Base-by-base conservation (phyloP, 2,329 filamentous ascomycete genomes). In the Sphaerulina populicola region DNA sequence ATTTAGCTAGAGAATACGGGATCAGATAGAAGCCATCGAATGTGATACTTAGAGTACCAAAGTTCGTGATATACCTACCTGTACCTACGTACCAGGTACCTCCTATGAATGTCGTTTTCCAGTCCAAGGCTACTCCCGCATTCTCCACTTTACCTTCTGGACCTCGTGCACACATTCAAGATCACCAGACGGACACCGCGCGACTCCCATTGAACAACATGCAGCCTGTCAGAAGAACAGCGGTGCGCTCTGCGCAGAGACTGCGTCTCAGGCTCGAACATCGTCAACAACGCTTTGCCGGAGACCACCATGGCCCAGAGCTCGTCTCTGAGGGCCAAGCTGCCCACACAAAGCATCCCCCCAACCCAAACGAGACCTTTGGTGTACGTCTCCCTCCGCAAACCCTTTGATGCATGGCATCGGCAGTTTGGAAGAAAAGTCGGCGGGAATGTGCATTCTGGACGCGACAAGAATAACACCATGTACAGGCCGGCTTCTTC, bases 321-420 rank as follows among this genome's bases (percentile, higher is more conserved):
- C 63, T 62, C 52, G 56, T 54, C 52, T 60, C 53, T 44, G 51
- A 50, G 40, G 57, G 57, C 33, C 59, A 62, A 47, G 66, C 69
- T 46, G 64, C 66, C 53, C 66, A 68, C 49, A 47, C 49, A 31
- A 50, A 50, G 44, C 61, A 64, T 51, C 60, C 59, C 53, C 54
- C 54, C 18, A 69, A 73, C 46, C 69, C 64, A 49, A 69, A 71
- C 53, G 76, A 79, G 64, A 69, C 71, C 54, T 68, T 78, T 53
- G 75, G 76, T 48, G 76, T 79, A 71, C 63, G 74, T 72, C 55
- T 36, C 49, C 42, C 44, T 21, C 15, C 6, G 39, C 39, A 27
- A 12, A 39, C 35, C 18, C 27, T 21, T 27, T 6, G 4, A 12
- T 7, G 12, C 29, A 23, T 21, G 31, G 31, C 21, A 41, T 11